Evolutionary conservation across 768 basidiomycete genomes (phyloP).

Genomic region (Plicaturopsis crispa): DNA sequence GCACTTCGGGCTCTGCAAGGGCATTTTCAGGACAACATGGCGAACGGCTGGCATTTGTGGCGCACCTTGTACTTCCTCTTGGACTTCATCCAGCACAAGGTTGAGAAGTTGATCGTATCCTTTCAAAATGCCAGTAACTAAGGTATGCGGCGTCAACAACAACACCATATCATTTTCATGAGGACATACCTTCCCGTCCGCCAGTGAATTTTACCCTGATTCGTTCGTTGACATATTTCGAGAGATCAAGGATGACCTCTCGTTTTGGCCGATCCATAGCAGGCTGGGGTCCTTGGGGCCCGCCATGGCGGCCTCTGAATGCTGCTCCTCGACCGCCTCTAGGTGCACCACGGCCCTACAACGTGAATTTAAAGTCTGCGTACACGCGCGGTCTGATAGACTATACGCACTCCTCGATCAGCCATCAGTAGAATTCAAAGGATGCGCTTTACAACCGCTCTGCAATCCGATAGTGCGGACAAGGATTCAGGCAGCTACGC

Average conservation of each 20-base stretch:
- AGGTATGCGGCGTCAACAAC: conserved; percentile 6
- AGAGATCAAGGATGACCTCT: conserved; percentile 92
- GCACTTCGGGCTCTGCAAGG: conserved; percentile 53
- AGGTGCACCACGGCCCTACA: conserved; percentile 53
- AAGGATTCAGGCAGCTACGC: too few relatives aligned
- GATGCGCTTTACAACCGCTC: too few relatives aligned
- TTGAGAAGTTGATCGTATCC: conserved; percentile 96
- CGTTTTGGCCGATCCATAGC: conserved; percentile 74
- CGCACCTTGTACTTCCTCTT: conserved; percentile 72
- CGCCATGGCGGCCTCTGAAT: conserved; percentile 42
- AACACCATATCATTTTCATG: not conserved
- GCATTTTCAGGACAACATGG: conserved; percentile 7
- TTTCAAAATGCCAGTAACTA: conserved; percentile 89
- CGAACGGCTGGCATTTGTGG: too few relatives aligned
- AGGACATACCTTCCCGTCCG: conserved; percentile 74
- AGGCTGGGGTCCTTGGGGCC: conserved; percentile 37
- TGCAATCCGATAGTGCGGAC: too few relatives aligned
- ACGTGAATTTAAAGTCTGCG: too few relatives aligned
- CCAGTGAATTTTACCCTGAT: conserved; percentile 98
- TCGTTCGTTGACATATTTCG: conserved; percentile 87
- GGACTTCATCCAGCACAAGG: conserved; percentile 93
- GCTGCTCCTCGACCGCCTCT: conserved; percentile 39
- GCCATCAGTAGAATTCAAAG: too few relatives aligned
- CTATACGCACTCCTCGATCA: too few relatives aligned
- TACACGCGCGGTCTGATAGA: too few relatives aligned